phyloP scores from a whole-genome alignment of 208 protist genomes.

The Willaertia magna region DNA sequence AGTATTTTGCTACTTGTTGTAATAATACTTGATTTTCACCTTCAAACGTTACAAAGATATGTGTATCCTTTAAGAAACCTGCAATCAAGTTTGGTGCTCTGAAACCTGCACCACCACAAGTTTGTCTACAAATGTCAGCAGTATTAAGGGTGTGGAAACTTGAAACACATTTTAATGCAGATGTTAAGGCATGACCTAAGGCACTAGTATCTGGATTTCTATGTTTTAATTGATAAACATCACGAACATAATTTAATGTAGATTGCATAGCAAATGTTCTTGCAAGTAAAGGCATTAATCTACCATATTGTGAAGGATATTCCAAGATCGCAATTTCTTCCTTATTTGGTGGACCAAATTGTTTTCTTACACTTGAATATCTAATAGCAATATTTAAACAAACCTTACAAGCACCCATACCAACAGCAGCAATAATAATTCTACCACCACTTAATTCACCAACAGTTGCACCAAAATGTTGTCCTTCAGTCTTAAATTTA shows the following conservation, averaged over 20 bases:
- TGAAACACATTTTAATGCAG: not conserved
- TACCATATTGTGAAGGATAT: not conserved
- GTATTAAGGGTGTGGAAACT: not conserved
- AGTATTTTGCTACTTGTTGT: constrained; percentile 10
- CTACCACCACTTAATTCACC: not conserved
- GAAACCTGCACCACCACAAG: constrained; percentile 10
- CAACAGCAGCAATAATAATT: not conserved
- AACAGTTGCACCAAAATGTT: not conserved
- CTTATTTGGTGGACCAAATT: constrained; percentile 1
- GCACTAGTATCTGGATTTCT: not conserved
- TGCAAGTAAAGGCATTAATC: constrained; percentile 9
- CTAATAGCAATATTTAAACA: not conserved
- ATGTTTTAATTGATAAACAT: not conserved
- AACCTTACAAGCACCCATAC: not conserved
- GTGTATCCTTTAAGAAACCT: not conserved
- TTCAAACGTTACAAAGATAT: constrained; percentile 1
- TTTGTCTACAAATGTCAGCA: not conserved
- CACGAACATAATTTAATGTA: not conserved
- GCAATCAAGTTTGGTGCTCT: constrained; percentile 4
- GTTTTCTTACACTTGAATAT: not conserved
- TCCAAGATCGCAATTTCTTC: constrained; percentile 5
- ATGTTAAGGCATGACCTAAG: not conserved
- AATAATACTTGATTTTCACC: not conserved
- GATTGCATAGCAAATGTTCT: not conserved
- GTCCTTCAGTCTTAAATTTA: not conserved